Evolutionary conservation across 306 rosid species (phyloP).

Genomic region (Prunus mongolica): DNA sequence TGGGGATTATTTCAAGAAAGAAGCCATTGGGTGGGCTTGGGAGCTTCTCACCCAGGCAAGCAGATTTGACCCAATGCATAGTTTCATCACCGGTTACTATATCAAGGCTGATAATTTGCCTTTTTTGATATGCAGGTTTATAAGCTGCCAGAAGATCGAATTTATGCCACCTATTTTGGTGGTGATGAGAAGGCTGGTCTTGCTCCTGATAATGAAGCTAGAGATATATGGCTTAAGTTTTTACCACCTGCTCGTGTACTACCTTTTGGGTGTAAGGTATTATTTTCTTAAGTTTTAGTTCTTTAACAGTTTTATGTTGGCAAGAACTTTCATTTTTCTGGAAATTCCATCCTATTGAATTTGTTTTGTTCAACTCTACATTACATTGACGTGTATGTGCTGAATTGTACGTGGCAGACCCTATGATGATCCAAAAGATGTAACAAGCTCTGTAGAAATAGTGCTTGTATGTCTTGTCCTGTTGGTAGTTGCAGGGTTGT

Average conservation of each 20-base stretch:
- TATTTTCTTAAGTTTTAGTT: slow-evolving; percentile 9
- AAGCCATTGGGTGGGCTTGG: slow-evolving; percentile 95
- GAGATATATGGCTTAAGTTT: slow-evolving; percentile 76
- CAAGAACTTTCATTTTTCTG: too few species aligned
- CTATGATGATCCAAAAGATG: neutral
- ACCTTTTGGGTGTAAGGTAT: slow-evolving; percentile 92
- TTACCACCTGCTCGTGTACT: slow-evolving; percentile 83
- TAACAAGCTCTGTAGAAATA: neutral
- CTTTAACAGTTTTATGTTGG: neutral
- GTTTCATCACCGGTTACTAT: neutral
- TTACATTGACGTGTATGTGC: neutral
- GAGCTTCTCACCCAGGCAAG: slow-evolving; percentile 81
- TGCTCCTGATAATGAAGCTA: slow-evolving; percentile 82
- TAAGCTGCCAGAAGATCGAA: slow-evolving; percentile 65
- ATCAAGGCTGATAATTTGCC: neutral
- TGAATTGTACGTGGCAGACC: neutral
- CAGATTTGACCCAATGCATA: neutral
- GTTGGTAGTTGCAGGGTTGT: neutral
- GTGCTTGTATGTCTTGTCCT: neutral
- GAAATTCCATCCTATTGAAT: too few species aligned
- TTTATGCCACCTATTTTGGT: slow-evolving; percentile 93
- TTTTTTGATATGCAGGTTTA: slow-evolving; percentile 52
- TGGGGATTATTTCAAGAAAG: slow-evolving; percentile 85
- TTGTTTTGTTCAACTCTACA: neutral
- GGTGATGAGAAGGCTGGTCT: slow-evolving; percentile 88